Conservation (phyloP, 140 eudicot species). For the Flaveria floridana region DNA sequence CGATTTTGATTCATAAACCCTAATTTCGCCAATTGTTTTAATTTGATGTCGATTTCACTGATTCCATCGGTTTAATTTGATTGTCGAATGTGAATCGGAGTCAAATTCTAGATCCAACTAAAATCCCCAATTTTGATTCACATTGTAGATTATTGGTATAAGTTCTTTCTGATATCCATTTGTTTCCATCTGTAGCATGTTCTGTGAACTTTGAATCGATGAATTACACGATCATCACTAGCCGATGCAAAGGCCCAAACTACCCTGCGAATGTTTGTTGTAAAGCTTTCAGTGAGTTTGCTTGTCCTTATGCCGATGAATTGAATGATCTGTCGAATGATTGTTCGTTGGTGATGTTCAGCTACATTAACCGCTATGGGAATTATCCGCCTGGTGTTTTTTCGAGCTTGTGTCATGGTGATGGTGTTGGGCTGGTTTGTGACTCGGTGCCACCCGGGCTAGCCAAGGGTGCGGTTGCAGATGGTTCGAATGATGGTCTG, state of each 20-base stretch:
- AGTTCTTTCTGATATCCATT: neutral
- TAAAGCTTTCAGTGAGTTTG: conserved; percentile 54
- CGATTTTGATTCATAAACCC: neutral
- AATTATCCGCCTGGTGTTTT: conserved; percentile 63
- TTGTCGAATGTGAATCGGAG: neutral
- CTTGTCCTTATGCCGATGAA: conserved; percentile 49
- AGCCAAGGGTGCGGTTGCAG: conserved; percentile 14
- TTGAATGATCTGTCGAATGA: conserved; percentile 51
- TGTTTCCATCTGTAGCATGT: conserved; percentile 45
- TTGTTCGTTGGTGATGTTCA: conserved; percentile 61
- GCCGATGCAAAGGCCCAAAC: conserved; percentile 62
- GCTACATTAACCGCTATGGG: conserved; percentile 62
- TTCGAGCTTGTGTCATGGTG: conserved; percentile 50
- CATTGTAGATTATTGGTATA: neutral
- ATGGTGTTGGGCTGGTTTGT: conserved; percentile 50
- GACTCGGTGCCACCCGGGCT: conserved; percentile 1
- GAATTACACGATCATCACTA: conserved; percentile 65
- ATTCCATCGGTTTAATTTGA: neutral
- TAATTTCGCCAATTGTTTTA: too few relatives aligned
- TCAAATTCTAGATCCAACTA: neutral
- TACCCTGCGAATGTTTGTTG: conserved; percentile 53
- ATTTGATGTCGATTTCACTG: neutral
- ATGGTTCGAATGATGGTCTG: conserved; percentile 14
- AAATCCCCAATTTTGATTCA: neutral
- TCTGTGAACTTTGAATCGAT: conserved; percentile 49